phyloP scores from a whole-genome alignment of 2,329 filamentous ascomycete species.

The Verticillium dahliae region DNA sequence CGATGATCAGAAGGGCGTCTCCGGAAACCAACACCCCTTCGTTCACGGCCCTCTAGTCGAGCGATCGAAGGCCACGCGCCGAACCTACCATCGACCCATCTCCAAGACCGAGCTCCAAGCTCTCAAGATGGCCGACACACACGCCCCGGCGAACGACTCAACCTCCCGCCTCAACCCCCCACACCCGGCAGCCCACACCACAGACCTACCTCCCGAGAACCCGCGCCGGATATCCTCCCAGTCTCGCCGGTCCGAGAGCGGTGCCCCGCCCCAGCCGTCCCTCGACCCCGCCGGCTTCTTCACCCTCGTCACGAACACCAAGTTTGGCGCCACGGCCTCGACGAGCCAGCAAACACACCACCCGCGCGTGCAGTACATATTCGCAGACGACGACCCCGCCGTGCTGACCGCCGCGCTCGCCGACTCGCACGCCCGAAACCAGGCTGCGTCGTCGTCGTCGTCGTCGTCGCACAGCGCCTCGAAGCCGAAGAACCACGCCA shows the following conservation, averaged over 20 bases:
- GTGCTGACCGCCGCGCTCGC: constrained; percentile 61
- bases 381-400: constrained; percentile 83
- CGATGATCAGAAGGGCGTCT: constrained; percentile 2
- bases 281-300: constrained; percentile 47
- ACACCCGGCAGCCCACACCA: background rate
- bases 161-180: constrained; percentile 4
- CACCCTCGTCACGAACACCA: constrained; percentile 71
- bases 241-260: background rate
- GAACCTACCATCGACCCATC: background rate
- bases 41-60: background rate
- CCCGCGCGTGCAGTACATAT: constrained; percentile 85
- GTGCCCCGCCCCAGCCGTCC: background rate
- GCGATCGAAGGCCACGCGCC: background rate
- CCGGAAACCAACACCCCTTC: background rate
- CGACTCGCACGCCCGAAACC: constrained; percentile 18
- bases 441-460: constrained; percentile 9
- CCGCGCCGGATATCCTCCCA: background rate
- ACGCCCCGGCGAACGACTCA: background rate
- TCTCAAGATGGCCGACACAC: constrained; percentile 8
- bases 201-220: background rate
- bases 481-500: constrained; percentile 11
- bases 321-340: constrained; percentile 48
- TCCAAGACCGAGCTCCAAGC: background rate
- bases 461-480: constrained; percentile 14
- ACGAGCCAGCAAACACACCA: constrained; percentile 52